These are phyloP conservation scores for Syncephalastrum sp. DNA, from an alignment of 371 early-diverging fungal species.

Conservation along the genomic window DNA sequence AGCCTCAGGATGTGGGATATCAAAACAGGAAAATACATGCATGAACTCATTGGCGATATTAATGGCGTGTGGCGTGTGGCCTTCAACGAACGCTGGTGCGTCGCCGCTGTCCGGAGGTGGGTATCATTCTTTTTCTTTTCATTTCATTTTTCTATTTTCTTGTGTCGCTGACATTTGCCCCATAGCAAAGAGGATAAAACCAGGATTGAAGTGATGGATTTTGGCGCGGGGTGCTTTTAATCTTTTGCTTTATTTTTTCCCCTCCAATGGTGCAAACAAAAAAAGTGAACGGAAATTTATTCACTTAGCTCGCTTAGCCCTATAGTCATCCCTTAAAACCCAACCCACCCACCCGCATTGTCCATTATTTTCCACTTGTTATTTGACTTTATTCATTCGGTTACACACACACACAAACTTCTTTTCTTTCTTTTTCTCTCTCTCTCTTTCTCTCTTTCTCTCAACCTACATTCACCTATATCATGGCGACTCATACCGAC, in stretches of 20 bases:
- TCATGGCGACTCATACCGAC: slow-evolving; percentile 4
- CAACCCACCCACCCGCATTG: too few species aligned
- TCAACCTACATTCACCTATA: neutral
- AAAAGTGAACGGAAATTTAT: too few species aligned
- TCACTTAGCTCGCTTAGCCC: too few species aligned
- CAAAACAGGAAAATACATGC: slow-evolving; percentile 68
- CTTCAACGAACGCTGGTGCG: slow-evolving; percentile 84
- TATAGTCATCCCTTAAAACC: too few species aligned
- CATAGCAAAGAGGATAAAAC: neutral
- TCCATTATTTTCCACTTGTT: too few species aligned
- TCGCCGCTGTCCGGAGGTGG: slow-evolving; percentile 80
- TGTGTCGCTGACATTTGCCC: too few species aligned
- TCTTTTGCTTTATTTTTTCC: neutral
- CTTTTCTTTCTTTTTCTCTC: slow-evolving; percentile 3
- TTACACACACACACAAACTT: neutral
- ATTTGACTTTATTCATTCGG: too few species aligned
- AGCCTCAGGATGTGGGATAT: slow-evolving; percentile 95
- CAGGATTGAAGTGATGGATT: neutral
- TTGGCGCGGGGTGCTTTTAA: too few species aligned
- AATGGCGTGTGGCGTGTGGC: slow-evolving; percentile 92
- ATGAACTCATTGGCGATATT: slow-evolving; percentile 74
- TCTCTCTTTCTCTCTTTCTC: slow-evolving; percentile 2
- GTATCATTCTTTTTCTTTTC: neutral
- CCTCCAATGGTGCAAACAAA: too few species aligned
- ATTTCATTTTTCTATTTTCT: too few species aligned